phyloP scores from a whole-genome alignment of 169 alveolate genomes.

The Cryptosporidium bovis region DNA sequence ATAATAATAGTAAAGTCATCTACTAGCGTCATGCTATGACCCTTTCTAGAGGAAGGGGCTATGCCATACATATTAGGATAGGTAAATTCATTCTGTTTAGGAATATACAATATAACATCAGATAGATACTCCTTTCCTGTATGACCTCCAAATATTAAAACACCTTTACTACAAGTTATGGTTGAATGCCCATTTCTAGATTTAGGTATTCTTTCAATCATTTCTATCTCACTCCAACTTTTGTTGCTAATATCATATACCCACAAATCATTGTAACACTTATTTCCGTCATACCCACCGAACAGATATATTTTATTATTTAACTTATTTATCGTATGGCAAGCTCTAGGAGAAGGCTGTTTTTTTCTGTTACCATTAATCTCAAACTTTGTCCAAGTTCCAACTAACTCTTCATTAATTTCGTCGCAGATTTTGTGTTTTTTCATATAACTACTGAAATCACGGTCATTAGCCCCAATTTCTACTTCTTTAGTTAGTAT shows the following conservation, averaged over 20 bases:
- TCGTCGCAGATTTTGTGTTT: neutral
- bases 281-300: slow-evolving; percentile 83
- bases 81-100: slow-evolving; percentile 77
- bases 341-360: slow-evolving; percentile 82
- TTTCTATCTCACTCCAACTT: slow-evolving; percentile 78
- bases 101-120: slow-evolving; percentile 77
- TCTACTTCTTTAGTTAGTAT: slow-evolving; percentile 76
- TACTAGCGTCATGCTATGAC: slow-evolving; percentile 76
- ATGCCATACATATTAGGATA: slow-evolving; percentile 77
- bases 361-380: slow-evolving; percentile 69
- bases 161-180: slow-evolving; percentile 78
- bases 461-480: slow-evolving; percentile 21
- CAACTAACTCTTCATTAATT: slow-evolving; percentile 69
- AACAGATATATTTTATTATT: slow-evolving; percentile 78
- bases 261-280: slow-evolving; percentile 82
- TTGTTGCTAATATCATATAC: slow-evolving; percentile 76
- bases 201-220: slow-evolving; percentile 79
- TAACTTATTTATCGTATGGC: slow-evolving; percentile 81
- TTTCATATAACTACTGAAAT: too few species aligned
- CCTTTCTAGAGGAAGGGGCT: slow-evolving; percentile 82
- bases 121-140: slow-evolving; percentile 79
- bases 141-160: slow-evolving; percentile 81
- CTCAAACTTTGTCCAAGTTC: slow-evolving; percentile 77
- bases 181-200: slow-evolving; percentile 82
- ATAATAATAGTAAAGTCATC: slow-evolving; percentile 49